Evolutionary conservation across 2,329 filamentous ascomycete genomes (phyloP), one percentile per base, ranked within the genome.

Genomic region (Trichoderma polysporum): DNA sequence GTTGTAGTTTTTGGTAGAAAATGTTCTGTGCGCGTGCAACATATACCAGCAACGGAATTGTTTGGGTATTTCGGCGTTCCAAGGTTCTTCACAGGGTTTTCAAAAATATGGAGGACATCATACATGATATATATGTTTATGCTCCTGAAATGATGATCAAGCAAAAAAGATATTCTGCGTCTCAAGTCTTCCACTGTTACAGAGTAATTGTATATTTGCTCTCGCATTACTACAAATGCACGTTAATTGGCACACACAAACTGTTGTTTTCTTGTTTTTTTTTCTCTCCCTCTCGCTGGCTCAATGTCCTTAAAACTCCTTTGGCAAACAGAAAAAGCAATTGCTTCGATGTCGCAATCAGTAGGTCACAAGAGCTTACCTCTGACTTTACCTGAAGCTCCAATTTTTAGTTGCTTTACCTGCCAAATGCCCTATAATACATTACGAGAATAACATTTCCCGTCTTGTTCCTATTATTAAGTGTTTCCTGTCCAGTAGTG

Each of bases 311-410:
- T 45, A 27, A 19, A 45, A 10, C 50, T 37, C 15, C 29, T 53
- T 29, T 49, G 39, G 49, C 64, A 56, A 60, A 33, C 15, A 25
- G 35, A 67, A 41, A 33, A 60, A 63, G 53, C 22, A 59, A 53
- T 25, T 64, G 54, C 66, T 59, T 68, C 49, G 9, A 17, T 41
- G 19, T 58, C 70, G 68, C 70, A 73, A 76, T 75, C 76, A 78
- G 74, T 72, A 77, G 76, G 76, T 37, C 66, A 77, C 70, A 75
- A 73, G 73, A 76, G 78, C 82, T 85, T 85, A 85, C 83, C 83
- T 83, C 83, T 83, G 81, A 84, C 82, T 81, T 84, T 84, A 84
- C 83, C 82, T 83, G 17, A 58, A 64, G 53, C 45, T 45, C 66
- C 53, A 45, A 53, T 29, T 31, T 47, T 63, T 33, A 49, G 29